Evolutionary conservation across 495 filamentous ascomycete species (phyloP).

Genomic region (Trypethelium eluteriae): DNA sequence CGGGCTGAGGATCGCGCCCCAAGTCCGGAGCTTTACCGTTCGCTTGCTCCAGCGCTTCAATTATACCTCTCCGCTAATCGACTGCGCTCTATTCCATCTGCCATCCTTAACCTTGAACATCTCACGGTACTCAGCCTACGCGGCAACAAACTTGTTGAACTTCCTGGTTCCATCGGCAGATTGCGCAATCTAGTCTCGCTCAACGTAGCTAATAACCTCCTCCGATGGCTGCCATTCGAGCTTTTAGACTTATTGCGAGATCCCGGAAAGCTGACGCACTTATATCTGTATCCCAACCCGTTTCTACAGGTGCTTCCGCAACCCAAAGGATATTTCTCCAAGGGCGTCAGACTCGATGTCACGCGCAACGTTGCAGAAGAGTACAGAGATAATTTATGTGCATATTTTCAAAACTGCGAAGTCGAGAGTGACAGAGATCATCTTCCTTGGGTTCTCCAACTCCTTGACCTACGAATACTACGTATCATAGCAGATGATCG

Average conservation of each 20-base stretch:
- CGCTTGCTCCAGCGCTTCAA: conserved; percentile 50
- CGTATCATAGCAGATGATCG: too few species aligned
- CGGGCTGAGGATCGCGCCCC: conserved; percentile 36
- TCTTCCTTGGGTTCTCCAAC: neutral
- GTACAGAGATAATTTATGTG: neutral
- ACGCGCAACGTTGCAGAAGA: neutral
- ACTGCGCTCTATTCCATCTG: conserved; percentile 45
- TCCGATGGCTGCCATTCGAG: conserved; percentile 64
- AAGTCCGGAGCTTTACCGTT: conserved; percentile 40
- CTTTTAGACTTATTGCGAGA: conserved; percentile 52
- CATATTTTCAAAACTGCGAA: neutral
- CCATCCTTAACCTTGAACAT: conserved; percentile 47
- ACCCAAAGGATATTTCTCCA: neutral
- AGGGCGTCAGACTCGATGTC: neutral
- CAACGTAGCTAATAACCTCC: conserved; percentile 63
- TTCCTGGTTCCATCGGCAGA: conserved; percentile 58
- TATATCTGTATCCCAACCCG: conserved; percentile 46
- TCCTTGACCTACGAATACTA: neutral
- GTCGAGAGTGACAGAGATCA: neutral
- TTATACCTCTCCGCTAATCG: conserved; percentile 58
- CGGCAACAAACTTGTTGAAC: conserved; percentile 55
- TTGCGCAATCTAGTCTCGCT: conserved; percentile 57
- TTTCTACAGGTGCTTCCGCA: conserved; percentile 28
- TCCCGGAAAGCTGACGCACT: conserved; percentile 37
- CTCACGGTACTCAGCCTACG: conserved; percentile 66